Evolutionary conservation across 2,329 filamentous ascomycete genomes (phyloP), one percentile per base, ranked within the genome.

Genomic region (Penicillium sp.): DNA sequence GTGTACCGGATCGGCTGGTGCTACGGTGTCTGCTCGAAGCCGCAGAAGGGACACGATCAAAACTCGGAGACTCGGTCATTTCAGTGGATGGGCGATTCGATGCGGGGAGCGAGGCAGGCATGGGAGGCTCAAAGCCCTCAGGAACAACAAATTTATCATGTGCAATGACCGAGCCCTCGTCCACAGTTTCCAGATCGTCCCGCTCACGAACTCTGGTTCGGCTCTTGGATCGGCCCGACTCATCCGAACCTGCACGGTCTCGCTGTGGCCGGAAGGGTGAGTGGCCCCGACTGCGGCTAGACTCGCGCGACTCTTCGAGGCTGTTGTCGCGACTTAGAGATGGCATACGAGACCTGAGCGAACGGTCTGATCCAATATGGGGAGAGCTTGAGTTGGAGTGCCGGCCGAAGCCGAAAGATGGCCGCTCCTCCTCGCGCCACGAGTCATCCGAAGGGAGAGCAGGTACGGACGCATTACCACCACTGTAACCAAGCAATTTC

Each of bases 221-320:
- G 64, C 82, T 84, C 58, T 79, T 78, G 7, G 82, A 84, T 27
- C 82, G 78, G 27, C 76, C 77, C 47, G 77, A 78, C 3, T 78
- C 73, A 50, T 79, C 78, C 7, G 83, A 85, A 58, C 76, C 79
- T 6, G 83, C 83, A 46, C 83, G 79, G 56, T 81, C 78, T 47
- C 82, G 74, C 27, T 68, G 72, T 18, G 71, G 71, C 45, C 68
- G 69, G 59, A 69, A 70, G 54, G 78, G 70, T 6, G 70, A 74
- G 30, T 61, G 59, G 13, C 62, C 67, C 50, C 71, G 71, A 59
- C 71, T 72, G 39, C 63, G 66, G 56, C 66, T 69, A 10, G 68
- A 72, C 41, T 74, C 69, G 26, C 66, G 65, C 4, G 66, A 66
- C 19, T 68, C 71, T 30, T 74, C 71, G 16, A 70, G 64, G 55